Conservation (phyloP, 371 early-diverging fungal species). For the Actinomortierella ambigua region DNA sequence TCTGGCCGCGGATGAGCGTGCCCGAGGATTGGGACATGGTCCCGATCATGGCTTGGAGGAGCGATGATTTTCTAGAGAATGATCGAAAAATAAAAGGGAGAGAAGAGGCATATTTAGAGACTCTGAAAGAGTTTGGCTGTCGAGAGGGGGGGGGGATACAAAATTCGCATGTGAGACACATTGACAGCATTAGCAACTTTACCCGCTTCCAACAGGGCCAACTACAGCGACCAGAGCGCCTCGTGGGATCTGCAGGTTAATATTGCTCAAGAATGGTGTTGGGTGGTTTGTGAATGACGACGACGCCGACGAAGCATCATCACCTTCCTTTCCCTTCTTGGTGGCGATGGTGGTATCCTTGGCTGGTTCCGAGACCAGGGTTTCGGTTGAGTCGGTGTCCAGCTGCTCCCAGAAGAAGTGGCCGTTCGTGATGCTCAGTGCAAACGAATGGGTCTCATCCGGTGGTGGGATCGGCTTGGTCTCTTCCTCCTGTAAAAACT, state of each 20-base stretch:
- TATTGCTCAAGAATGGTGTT: slow-evolving; percentile 40
- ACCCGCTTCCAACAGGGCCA: slow-evolving; percentile 86
- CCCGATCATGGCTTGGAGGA: slow-evolving; percentile 62
- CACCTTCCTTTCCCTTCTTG: too few species aligned
- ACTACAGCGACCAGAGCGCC: slow-evolving; percentile 75
- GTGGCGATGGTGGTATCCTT: background rate
- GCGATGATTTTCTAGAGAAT: slow-evolving; percentile 57
- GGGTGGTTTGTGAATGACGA: background rate
- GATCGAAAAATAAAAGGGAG: too few species aligned
- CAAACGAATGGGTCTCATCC: slow-evolving; percentile 37
- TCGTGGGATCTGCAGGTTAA: slow-evolving; percentile 64
- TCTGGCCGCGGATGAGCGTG: slow-evolving; percentile 17
- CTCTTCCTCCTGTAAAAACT: slow-evolving; percentile 65
- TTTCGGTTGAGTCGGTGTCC: slow-evolving; percentile 1
- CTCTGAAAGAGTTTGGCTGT: too few species aligned
- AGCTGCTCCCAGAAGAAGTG: slow-evolving; percentile 64
- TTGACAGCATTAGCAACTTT: too few species aligned
- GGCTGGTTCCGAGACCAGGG: background rate
- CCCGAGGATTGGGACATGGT: slow-evolving; percentile 44
- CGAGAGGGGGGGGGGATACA: too few species aligned
- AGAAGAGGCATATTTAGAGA: too few species aligned
- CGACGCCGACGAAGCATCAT: too few species aligned
- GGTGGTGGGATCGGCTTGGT: slow-evolving; percentile 45
- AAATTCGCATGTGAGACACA: too few species aligned
- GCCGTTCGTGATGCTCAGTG: slow-evolving; percentile 49